Base-by-base conservation (phyloP, 805 yeast species). In the Wickerhamomyces subpelliculosus region DNA sequence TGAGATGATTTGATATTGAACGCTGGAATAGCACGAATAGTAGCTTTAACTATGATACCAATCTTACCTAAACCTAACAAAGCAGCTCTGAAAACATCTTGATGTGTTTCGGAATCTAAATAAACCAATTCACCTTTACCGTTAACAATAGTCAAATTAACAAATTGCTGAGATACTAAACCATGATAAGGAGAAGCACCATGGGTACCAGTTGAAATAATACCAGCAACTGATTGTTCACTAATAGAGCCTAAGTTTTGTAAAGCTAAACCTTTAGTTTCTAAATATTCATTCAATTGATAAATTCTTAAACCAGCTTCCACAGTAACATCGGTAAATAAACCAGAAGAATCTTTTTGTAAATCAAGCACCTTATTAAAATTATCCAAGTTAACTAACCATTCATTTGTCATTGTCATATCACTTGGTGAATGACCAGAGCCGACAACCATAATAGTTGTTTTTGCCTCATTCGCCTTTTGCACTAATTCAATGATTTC, bases 141-240 rank as follows among this genome's bases (percentile, higher is more conserved):
- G 47, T 83, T 78, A 41, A 89, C 76, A 23, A 90, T 58, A 9
- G 84, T 78, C 41, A 90, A 59, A 46, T 79, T 75, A 3, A 90
- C 97, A 44, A 85, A 72, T 59, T 88, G 96, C 51, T 87, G 90
- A 8, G 93, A 77, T 2, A 90, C 84, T 27, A 89, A 67, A 1
- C 97, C 97, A 53, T 93, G 97, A 57, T 73, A 85, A 30, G 90
- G 94, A 9, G 95, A 80, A 0, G 97, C 84, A 8, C 98, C 98
- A 55, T 90, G 98, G 0, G 97, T 88, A 22, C 97, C 97, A 0
- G 97, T 90, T 2, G 95, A 83, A 32, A 93, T 87, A 47, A 89
- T 78, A n/a, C 98, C 98, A 4, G 95, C 97, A 20, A 88, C 69
- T 13, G 95, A 84, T 58, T 90, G 97, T 44, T 87, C 96, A 29